Conservation (phyloP, 208 protist species). For the Leishmania martiniquensis region DNA sequence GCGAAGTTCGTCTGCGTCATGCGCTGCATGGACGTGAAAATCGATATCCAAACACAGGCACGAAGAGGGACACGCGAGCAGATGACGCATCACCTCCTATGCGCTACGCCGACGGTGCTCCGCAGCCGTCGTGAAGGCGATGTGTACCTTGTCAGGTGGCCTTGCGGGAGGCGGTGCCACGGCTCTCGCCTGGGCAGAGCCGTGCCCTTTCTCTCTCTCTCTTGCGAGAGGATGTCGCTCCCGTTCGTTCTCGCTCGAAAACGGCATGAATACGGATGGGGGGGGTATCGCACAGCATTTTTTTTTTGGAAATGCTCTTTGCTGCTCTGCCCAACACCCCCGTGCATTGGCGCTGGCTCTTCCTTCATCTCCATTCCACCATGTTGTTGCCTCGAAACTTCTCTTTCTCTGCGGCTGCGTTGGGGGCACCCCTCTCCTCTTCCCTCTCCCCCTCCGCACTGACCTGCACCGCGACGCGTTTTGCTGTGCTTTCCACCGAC, state of each 20-base stretch:
- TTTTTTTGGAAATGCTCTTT: too few species aligned
- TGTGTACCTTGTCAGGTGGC: not conserved
- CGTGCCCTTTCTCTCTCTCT: not conserved
- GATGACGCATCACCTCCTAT: not conserved
- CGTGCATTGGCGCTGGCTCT: too few species aligned
- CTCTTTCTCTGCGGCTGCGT: conserved; percentile 11
- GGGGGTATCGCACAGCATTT: too few species aligned
- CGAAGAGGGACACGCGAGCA: not conserved
- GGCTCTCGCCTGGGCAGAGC: not conserved
- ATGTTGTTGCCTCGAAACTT: not conserved
- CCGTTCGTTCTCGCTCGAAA: not conserved
- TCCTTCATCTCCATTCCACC: not conserved
- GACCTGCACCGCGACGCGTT: not conserved
- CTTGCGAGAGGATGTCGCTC: not conserved
- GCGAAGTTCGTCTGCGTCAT: not conserved
- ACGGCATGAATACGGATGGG: too few species aligned
- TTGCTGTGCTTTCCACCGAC: not conserved
- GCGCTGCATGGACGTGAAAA: not conserved
- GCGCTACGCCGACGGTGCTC: not conserved
- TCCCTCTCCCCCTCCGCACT: not conserved
- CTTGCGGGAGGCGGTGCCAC: not conserved
- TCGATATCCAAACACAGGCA: not conserved
- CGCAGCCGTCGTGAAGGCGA: not conserved
- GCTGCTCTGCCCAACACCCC: too few species aligned
- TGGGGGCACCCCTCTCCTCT: not conserved